These are phyloP conservation scores for Talaromyces islandicus DNA, from an alignment of 2,329 filamentous ascomycete genomes.

Conservation along the genomic window DNA sequence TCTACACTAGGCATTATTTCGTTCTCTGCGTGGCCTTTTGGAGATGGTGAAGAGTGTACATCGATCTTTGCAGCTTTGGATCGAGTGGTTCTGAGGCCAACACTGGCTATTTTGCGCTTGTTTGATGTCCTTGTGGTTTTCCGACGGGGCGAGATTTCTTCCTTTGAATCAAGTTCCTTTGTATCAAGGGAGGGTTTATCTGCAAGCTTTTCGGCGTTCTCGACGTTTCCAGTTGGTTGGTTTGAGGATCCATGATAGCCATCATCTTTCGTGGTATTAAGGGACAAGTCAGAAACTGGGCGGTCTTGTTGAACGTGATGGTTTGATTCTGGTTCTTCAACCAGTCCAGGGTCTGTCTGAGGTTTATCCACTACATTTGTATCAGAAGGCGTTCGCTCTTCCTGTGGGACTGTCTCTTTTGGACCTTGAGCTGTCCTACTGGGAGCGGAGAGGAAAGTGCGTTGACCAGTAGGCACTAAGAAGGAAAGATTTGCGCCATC, in stretches of 20 bases:
- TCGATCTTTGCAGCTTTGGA: background rate
- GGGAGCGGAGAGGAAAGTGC: conserved; percentile 24
- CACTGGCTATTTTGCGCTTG: background rate
- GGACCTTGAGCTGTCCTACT: background rate
- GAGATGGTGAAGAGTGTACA: background rate
- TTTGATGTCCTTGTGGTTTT: background rate
- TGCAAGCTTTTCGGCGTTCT: background rate
- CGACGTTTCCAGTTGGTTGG: background rate
- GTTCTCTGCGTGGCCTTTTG: background rate
- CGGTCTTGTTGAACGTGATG: background rate
- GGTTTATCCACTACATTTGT: background rate
- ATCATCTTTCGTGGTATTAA: background rate
- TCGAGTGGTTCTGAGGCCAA: background rate
- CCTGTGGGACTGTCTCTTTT: background rate
- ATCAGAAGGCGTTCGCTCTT: background rate
- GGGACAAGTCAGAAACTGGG: background rate
- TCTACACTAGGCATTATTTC: background rate
- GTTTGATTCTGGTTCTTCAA: background rate
- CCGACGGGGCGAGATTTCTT: background rate
- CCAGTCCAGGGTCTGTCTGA: background rate
- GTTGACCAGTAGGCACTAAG: conserved; percentile 32
- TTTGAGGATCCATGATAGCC: background rate
- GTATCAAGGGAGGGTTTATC: background rate
- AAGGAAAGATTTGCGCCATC: conserved; percentile 29
- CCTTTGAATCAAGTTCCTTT: background rate